Base-by-base conservation (phyloP, 192 early-diverging fungal species). In the Pilobolus umbonatus region DNA sequence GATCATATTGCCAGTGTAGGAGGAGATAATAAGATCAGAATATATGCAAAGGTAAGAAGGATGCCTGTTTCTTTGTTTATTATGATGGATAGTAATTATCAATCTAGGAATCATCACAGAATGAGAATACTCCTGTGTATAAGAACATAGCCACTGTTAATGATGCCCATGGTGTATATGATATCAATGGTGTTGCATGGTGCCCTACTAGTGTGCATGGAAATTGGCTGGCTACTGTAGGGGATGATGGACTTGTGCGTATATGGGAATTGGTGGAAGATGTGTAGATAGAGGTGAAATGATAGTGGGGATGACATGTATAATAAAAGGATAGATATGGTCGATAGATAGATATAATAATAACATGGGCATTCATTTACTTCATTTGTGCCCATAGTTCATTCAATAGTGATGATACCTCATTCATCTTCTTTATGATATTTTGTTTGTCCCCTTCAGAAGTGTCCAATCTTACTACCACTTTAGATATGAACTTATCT, bases 171-270 rank as follows among this genome's bases (percentile, higher is more conserved):
- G 93, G 92, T 3, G 79, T 87, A 14, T 75, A 74, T 54, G 96
- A 98, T 68, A 83, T 98, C 43, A 98, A 98, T 76, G 86, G 86
- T 55, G 91, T 95, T 5, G 64, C 76, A 32, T 98, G 96, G 90
- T 86, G 87, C 67, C 88, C 90, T 1, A 66, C 67, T 17, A 73
- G 77, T n/a, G 69, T 65, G 5, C 75, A 85, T 55, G 68, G 71
- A 5, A 75, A 87, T 40, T 83, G 85, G 76, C 67, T 98, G 30
- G 89, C 91, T 4, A 87, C 91, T 4, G 87, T 80, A n/a, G 96
- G 96, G 5, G 96, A 98, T 69, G 96, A 98, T 78, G 85, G 87
- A 15, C 62, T 79, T 34, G 82, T 96, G 4, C 78, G 88, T 22
- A 86, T 98, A 25, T 98, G 95, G 95, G 62, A 74, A 24, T 60